Percentiles rank a stretch among this genome's conserved stretches.
Conservation (phyloP, 495 filamentous ascomycete genomes). For the Podospora comata region DNA sequence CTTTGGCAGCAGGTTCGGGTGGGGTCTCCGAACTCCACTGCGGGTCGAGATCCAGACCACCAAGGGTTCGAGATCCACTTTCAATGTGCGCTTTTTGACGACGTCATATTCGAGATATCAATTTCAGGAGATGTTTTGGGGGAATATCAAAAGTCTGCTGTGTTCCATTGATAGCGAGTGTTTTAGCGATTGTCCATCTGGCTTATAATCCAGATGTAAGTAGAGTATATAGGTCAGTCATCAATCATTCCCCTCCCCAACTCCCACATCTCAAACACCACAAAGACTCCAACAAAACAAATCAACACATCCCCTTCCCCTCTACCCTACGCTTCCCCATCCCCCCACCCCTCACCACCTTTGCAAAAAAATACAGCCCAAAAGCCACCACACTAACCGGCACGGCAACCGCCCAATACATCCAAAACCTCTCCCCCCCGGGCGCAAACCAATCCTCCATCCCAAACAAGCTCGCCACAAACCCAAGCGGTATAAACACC, state of each 20-base stretch:
- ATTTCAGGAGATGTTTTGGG: neutral
- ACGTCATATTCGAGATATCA: neutral
- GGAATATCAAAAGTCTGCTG: neutral
- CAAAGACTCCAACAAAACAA: no score
- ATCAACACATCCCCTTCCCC: neutral
- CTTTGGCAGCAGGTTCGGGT: neutral
- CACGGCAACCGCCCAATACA: constrained; percentile 1
- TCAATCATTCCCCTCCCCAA: neutral
- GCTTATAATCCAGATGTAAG: neutral
- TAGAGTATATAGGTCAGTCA: neutral
- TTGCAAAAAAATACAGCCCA: constrained; percentile 1
- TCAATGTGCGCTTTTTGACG: neutral
- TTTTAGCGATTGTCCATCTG: neutral
- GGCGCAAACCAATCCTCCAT: neutral
- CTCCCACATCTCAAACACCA: neutral
- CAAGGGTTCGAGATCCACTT: neutral
- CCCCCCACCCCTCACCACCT: neutral
- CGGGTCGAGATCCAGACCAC: neutral
- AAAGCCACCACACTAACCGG: neutral
- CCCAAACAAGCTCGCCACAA: neutral
- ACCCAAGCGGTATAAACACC: neutral
- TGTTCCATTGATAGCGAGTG: neutral
- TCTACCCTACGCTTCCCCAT: neutral
- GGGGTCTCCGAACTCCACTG: neutral
- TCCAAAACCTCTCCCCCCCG: constrained; percentile 3